Conservation (phyloP, 202 grass and related monocot genomes). For the Dendrocalamus latiflorus region DNA sequence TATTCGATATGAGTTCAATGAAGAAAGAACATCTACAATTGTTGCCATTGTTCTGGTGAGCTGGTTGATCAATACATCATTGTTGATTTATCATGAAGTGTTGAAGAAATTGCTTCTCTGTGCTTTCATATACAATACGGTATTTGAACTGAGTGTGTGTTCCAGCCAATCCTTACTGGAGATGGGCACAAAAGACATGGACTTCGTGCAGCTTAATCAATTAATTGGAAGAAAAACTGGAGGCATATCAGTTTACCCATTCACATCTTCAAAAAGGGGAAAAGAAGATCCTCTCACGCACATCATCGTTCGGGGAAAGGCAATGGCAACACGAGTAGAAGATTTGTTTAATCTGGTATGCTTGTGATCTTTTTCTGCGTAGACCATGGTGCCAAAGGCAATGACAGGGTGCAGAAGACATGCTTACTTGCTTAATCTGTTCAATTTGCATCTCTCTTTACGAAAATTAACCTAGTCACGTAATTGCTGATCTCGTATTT, state of each 20-base stretch:
- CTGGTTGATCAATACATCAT: no score
- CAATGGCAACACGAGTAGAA: slow-evolving; percentile 74
- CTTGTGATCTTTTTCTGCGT: slow-evolving; percentile 14
- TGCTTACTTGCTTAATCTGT: slow-evolving; percentile 24
- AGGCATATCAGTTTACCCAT: no score
- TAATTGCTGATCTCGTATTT: slow-evolving; percentile 17
- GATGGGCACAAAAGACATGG: no score
- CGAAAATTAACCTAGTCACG: not conserved
- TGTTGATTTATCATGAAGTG: no score
- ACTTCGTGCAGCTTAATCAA: slow-evolving; percentile 98
- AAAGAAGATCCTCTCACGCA: slow-evolving; percentile 76
- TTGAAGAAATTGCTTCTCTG: not conserved
- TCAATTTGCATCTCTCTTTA: not conserved
- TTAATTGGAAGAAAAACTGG: slow-evolving; percentile 97
- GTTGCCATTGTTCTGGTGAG: no score
- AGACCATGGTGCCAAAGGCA: not conserved
- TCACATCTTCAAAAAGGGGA: slow-evolving; percentile 77
- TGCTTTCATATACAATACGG: not conserved
- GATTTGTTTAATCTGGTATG: slow-evolving; percentile 96
- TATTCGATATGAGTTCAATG: no score
- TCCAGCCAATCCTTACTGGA: slow-evolving; percentile 89
- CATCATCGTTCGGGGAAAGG: slow-evolving; percentile 87
- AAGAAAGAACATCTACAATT: no score
- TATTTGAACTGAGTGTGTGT: slow-evolving; percentile 28
- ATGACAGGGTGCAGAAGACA: not conserved